These are phyloP conservation scores for Scheffersomyces stipitis DNA, from an alignment of 805 yeast species.

Conservation along the genomic window DNA sequence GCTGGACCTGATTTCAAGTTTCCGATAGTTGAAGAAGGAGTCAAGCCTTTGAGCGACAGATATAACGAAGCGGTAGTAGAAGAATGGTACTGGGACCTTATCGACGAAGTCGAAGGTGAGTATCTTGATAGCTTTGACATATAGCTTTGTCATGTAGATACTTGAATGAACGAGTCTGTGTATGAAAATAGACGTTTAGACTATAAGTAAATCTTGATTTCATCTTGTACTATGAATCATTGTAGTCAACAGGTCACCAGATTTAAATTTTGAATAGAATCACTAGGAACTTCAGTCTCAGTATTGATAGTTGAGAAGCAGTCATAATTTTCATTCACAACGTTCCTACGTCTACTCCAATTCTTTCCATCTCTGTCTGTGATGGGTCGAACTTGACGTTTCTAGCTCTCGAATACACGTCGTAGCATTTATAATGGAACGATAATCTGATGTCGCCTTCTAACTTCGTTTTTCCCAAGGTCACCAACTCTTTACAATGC, in stretches of 20 bases:
- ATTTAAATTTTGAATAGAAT: too few species aligned
- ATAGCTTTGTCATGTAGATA: too few species aligned
- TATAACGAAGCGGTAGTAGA: conserved; percentile 73
- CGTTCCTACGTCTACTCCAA: conserved; percentile 6
- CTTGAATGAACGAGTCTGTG: background rate
- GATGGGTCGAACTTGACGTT: background rate
- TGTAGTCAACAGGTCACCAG: too few species aligned
- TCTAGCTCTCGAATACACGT: conserved; percentile 32
- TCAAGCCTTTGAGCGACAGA: conserved; percentile 56
- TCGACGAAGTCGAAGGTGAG: conserved; percentile 78
- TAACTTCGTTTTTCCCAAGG: conserved; percentile 45
- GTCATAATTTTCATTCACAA: too few species aligned
- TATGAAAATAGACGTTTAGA: background rate
- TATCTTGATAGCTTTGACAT: conserved; percentile 47
- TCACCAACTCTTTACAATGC: conserved; percentile 54
- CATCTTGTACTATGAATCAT: too few species aligned
- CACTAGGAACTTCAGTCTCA: too few species aligned
- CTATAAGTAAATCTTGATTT: background rate
- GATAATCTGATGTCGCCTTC: conserved; percentile 21
- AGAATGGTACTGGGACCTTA: conserved; percentile 76
- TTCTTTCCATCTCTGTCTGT: too few species aligned
- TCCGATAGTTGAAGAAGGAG: conserved; percentile 34
- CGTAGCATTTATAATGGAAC: conserved; percentile 51
- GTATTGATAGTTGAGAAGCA: too few species aligned
- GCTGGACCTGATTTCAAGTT: conserved; percentile 63